Conservation (phyloP, 2,329 filamentous ascomycete genomes). For the Aspergillus brasiliensis region DNA sequence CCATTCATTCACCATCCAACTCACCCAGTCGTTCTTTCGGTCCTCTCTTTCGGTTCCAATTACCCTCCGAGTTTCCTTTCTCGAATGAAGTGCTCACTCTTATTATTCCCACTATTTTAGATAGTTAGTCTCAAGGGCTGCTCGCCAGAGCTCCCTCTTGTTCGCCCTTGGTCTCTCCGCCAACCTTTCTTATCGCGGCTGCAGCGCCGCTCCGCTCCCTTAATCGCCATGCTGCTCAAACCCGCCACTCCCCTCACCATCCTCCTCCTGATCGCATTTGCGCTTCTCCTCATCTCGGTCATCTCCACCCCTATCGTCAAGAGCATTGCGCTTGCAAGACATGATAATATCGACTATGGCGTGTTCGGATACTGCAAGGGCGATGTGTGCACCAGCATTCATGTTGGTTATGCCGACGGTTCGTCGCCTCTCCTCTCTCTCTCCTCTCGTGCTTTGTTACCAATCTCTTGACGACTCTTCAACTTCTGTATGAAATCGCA, state of each 20-base stretch:
- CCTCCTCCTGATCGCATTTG: slow-evolving; percentile 82
- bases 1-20: not conserved
- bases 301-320: slow-evolving; percentile 90
- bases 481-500: not conserved
- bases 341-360: slow-evolving; percentile 77
- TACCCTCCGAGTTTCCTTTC: not conserved
- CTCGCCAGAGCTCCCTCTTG: not conserved
- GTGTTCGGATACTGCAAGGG: slow-evolving; percentile 86
- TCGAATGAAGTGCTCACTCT: not conserved
- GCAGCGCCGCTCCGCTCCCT: slow-evolving; percentile 18
- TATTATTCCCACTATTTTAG: not conserved
- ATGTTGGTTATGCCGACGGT: slow-evolving; percentile 87
- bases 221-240: slow-evolving; percentile 69
- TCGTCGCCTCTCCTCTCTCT: too few relatives aligned
- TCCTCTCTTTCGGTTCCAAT: not conserved
- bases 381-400: slow-evolving; percentile 67
- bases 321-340: slow-evolving; percentile 78
- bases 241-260: slow-evolving; percentile 89
- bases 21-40: slow-evolving; percentile 7
- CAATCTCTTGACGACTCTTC: not conserved
- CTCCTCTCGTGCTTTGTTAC: slow-evolving; percentile 11
- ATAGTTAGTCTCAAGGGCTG: slow-evolving; percentile 1
- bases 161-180: not conserved
- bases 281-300: slow-evolving; percentile 78
- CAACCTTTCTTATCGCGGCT: slow-evolving; percentile 6